phyloP scores from a whole-genome alignment of 768 basidiomycete genomes.

The Suillus hirtellus region DNA sequence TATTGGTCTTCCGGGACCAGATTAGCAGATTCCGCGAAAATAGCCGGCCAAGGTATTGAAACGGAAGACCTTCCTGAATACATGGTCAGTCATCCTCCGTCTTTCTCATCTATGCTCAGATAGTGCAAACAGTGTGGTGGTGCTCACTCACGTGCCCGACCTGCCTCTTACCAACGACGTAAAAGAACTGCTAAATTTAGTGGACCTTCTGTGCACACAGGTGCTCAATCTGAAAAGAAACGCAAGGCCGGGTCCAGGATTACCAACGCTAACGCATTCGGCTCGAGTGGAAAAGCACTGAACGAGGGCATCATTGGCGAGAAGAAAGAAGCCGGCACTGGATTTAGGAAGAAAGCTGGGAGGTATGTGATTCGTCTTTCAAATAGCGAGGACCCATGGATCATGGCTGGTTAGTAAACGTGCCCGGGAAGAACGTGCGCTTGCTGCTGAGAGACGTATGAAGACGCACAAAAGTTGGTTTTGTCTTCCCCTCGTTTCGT shows the following conservation, averaged over 20 bases:
- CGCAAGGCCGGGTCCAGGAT: slow-evolving; percentile 75
- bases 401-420: slow-evolving; percentile 53
- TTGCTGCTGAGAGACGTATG: slow-evolving; percentile 69
- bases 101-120: neutral
- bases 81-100: slow-evolving; percentile 46
- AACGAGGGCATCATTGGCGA: slow-evolving; percentile 41
- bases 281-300: slow-evolving; percentile 54
- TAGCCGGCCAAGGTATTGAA: slow-evolving; percentile 52
- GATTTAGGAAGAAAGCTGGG: slow-evolving; percentile 70
- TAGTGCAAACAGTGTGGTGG: slow-evolving; percentile 69
- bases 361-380: slow-evolving; percentile 44
- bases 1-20: slow-evolving; percentile 82
- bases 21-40: slow-evolving; percentile 60
- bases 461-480: slow-evolving; percentile 40
- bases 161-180: slow-evolving; percentile 45
- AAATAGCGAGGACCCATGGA: slow-evolving; percentile 4
- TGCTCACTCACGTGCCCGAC: slow-evolving; percentile 64
- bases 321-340: slow-evolving; percentile 40
- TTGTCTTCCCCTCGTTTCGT: slow-evolving; percentile 24
- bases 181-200: slow-evolving; percentile 27
- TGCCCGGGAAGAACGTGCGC: slow-evolving; percentile 75
- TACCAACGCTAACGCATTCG: slow-evolving; percentile 59
- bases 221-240: slow-evolving; percentile 61
- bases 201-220: slow-evolving; percentile 55
- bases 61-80: slow-evolving; percentile 72